These are phyloP conservation scores for Paecilomyces fulvus DNA, from an alignment of 2,329 filamentous ascomycete genomes.

Conservation along the genomic window DNA sequence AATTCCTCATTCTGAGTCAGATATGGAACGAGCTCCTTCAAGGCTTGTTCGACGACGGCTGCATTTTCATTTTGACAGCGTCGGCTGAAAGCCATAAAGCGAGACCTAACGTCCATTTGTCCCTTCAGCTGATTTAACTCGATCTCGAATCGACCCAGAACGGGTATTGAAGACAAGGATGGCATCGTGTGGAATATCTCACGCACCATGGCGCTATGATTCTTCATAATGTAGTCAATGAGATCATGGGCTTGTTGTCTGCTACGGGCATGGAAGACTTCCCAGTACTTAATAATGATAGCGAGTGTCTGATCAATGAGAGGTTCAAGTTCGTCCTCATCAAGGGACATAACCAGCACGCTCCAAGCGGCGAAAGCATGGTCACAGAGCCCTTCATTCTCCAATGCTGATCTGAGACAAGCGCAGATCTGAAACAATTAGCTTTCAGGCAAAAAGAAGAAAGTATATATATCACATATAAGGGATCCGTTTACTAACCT, in stretches of 20 bases:
- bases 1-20: slow-evolving; percentile 66
- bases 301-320: slow-evolving; percentile 86
- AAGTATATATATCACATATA: not conserved
- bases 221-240: slow-evolving; percentile 57
- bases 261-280: slow-evolving; percentile 52
- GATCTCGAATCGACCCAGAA: slow-evolving; percentile 59
- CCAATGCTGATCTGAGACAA: slow-evolving; percentile 78
- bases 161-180: slow-evolving; percentile 61
- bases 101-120: slow-evolving; percentile 56
- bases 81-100: slow-evolving; percentile 62
- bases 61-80: slow-evolving; percentile 76
- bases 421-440: slow-evolving; percentile 63
- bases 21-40: slow-evolving; percentile 68
- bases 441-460: not conserved
- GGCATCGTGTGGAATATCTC: slow-evolving; percentile 68
- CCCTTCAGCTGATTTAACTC: slow-evolving; percentile 58
- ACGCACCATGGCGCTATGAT: slow-evolving; percentile 52
- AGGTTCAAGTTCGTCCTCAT: slow-evolving; percentile 67
- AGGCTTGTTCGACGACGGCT: slow-evolving; percentile 72
- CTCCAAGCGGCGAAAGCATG: slow-evolving; percentile 79
- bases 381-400: slow-evolving; percentile 64
- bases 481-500: slow-evolving; percentile 46
- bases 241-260: slow-evolving; percentile 53
- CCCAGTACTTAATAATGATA: slow-evolving; percentile 76
- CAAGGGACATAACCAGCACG: slow-evolving; percentile 64